Conservation (phyloP, 371 early-diverging fungal species). For the Capillidium heterosporum region DNA sequence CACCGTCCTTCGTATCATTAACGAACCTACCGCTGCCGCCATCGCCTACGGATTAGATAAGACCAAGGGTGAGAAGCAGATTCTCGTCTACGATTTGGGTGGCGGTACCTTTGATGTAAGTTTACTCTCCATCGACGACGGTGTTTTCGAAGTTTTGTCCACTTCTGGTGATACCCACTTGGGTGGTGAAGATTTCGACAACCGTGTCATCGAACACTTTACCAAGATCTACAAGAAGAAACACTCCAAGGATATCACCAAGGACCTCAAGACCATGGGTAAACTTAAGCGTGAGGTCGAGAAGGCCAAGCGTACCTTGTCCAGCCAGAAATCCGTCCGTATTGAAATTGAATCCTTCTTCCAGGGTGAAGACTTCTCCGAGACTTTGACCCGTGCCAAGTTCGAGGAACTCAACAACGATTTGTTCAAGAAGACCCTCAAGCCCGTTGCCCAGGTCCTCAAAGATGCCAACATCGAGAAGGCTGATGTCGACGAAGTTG, state of each 20-base stretch:
- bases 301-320: slow-evolving; percentile 80
- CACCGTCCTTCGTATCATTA: slow-evolving; percentile 63
- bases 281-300: slow-evolving; percentile 78
- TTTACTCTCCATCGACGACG: slow-evolving; percentile 68
- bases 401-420: slow-evolving; percentile 83
- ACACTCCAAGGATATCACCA: slow-evolving; percentile 39
- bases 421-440: slow-evolving; percentile 85
- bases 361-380: slow-evolving; percentile 95
- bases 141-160: slow-evolving; percentile 69
- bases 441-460: slow-evolving; percentile 93
- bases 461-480: slow-evolving; percentile 85
- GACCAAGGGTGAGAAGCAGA: slow-evolving; percentile 37
- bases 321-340: slow-evolving; percentile 64
- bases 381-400: slow-evolving; percentile 87
- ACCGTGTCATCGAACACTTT: slow-evolving; percentile 65
- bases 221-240: slow-evolving; percentile 55
- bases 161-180: slow-evolving; percentile 85
- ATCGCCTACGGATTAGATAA: slow-evolving; percentile 79
- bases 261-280: slow-evolving; percentile 59
- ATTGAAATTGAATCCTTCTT: slow-evolving; percentile 91
- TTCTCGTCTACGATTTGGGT: slow-evolving; percentile 86
- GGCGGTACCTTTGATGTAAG: slow-evolving; percentile 95
- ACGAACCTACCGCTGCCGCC: slow-evolving; percentile 92
- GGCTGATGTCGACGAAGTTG: slow-evolving; percentile 89
- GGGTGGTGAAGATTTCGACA: slow-evolving; percentile 86